phyloP scores from a whole-genome alignment of 768 basidiomycete species.

The Phylloporus sp. region DNA sequence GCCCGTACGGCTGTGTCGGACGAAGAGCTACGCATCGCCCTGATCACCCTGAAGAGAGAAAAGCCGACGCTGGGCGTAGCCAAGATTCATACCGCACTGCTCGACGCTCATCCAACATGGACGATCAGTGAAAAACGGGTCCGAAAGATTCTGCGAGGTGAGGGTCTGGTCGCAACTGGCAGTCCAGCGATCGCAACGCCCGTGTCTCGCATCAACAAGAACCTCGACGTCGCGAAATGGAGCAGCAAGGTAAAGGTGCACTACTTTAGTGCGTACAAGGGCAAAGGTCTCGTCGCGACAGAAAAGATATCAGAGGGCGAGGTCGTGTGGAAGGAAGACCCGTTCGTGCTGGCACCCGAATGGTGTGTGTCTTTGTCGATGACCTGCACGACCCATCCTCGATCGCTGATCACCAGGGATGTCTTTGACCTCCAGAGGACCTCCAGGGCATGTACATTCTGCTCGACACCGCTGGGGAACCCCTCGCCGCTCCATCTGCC shows the following conservation, averaged over 20 bases:
- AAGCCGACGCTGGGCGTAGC: constrained; percentile 66
- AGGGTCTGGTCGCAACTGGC: constrained; percentile 42
- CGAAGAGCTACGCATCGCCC: constrained; percentile 53
- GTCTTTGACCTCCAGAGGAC: constrained; percentile 63
- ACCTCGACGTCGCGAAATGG: constrained; percentile 61
- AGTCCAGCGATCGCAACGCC: constrained; percentile 34
- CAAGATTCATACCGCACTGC: constrained; percentile 66
- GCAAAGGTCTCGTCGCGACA: constrained; percentile 79
- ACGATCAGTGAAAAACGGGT: constrained; percentile 81
- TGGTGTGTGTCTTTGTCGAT: constrained; percentile 43
- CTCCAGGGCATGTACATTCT: constrained; percentile 65
- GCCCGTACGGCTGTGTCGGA: constrained; percentile 36
- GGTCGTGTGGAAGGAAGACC: constrained; percentile 81
- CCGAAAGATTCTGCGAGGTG: constrained; percentile 62
- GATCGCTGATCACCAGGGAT: constrained; percentile 48
- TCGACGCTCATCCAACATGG: constrained; percentile 62
- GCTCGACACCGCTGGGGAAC: constrained; percentile 58
- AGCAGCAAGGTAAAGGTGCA: constrained; percentile 61
- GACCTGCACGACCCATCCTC: background rate
- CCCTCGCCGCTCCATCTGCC: constrained; percentile 44
- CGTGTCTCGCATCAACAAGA: constrained; percentile 58
- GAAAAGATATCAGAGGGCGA: constrained; percentile 68
- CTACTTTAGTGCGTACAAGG: constrained; percentile 66
- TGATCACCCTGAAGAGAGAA: constrained; percentile 50
- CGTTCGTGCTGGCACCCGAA: constrained; percentile 76